phyloP scores from a whole-genome alignment of 2,329 filamentous ascomycete species.

The Aspergillus costaricaensis region DNA sequence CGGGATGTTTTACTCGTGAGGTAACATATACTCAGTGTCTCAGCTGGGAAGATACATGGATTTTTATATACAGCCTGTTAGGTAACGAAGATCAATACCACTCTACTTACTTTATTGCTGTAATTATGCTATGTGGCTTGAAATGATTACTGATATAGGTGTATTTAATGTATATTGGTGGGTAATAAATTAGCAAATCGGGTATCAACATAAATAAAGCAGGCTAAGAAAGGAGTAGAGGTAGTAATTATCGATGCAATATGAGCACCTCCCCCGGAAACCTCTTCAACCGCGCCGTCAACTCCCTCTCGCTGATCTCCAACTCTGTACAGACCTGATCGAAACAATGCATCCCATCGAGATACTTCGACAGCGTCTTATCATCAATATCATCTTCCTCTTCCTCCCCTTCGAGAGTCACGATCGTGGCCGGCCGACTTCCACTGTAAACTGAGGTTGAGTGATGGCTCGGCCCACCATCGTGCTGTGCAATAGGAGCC shows the following conservation, averaged over 20 bases:
- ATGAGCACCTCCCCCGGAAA: conserved; percentile 49
- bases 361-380: conserved; percentile 41
- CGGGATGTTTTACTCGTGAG: not conserved
- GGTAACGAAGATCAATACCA: not conserved
- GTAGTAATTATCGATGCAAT: conserved; percentile 44
- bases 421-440: conserved; percentile 24
- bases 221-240: not conserved
- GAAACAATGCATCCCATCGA: conserved; percentile 53
- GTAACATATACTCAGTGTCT: not conserved
- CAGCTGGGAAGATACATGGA: not conserved
- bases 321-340: conserved; percentile 55
- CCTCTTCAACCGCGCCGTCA: conserved; percentile 46
- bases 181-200: not conserved
- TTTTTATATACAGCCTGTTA: not conserved
- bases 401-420: conserved; percentile 35
- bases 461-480: conserved; percentile 20
- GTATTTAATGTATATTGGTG: no score
- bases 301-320: conserved; percentile 50
- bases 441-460: conserved; percentile 32
- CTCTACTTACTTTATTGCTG: not conserved
- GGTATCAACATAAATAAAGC: not conserved
- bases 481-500: conserved; percentile 22
- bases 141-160: no score
- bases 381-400: conserved; percentile 37
- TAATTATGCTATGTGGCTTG: no score